A percentile compares a stretch with the other conserved stretches of the same genome.
phyloP scores from a whole-genome alignment of 371 early-diverging fungal species.

The Catenaria anguillulae region DNA sequence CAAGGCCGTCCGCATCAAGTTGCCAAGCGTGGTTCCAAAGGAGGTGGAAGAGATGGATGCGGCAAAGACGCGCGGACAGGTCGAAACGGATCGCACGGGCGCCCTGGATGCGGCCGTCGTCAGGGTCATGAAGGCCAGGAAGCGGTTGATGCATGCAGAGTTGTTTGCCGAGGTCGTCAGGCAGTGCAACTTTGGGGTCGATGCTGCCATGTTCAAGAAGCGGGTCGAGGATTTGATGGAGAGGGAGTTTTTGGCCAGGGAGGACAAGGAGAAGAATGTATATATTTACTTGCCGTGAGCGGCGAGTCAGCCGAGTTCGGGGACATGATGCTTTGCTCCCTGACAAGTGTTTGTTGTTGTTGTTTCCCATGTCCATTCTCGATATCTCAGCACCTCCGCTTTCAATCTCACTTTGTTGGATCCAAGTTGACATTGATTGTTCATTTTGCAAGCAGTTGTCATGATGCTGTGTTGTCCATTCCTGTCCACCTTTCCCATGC shows the following conservation, averaged over 20 bases:
- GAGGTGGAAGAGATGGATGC: constrained; percentile 18
- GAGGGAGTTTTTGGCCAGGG: constrained; percentile 76
- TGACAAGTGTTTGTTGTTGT: too few species aligned
- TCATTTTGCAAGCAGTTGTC: too few species aligned
- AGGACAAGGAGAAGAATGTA: constrained; percentile 32
- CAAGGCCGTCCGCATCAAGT: not conserved
- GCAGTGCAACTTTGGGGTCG: constrained; percentile 28
- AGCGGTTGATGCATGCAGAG: constrained; percentile 42
- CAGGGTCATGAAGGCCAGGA: constrained; percentile 80
- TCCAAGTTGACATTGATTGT: too few species aligned
- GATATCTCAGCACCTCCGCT: too few species aligned
- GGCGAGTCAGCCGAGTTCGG: too few species aligned
- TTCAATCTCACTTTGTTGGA: too few species aligned
- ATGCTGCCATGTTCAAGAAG: constrained; percentile 64
- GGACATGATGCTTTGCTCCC: too few species aligned
- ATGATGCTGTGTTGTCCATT: too few species aligned
- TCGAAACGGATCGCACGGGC: constrained; percentile 62
- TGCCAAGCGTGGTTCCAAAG: not conserved
- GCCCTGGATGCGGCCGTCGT: constrained; percentile 90
- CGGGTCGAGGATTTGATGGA: constrained; percentile 82
- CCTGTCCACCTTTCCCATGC: too few species aligned
- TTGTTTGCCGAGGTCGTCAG: constrained; percentile 56
- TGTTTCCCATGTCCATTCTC: too few species aligned
- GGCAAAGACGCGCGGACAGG: constrained; percentile 51
- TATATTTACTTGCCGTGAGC: constrained; percentile 43